These are phyloP conservation scores for Fraxinus dipetala DNA, from an alignment of 305 asterid species.

Conservation along the genomic window DNA sequence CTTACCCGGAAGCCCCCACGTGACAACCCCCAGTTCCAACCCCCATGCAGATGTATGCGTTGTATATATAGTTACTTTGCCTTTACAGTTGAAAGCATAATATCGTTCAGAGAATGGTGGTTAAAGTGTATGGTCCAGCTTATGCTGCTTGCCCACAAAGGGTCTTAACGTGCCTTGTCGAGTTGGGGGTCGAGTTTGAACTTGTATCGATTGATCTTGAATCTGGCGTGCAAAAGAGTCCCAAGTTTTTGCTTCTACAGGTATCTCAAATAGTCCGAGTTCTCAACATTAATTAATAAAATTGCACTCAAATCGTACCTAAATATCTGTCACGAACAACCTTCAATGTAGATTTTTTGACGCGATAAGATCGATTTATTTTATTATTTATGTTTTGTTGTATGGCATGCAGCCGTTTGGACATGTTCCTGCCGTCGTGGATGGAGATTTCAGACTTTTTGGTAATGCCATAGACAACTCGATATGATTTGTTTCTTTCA, in stretches of 20 bases:
- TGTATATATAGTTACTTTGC: background rate
- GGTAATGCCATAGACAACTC: slow-evolving; percentile 39
- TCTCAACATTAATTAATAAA: background rate
- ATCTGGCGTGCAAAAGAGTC: slow-evolving; percentile 53
- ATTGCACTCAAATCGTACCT: background rate
- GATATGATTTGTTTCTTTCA: background rate
- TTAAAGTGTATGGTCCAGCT: slow-evolving; percentile 68
- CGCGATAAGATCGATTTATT: background rate
- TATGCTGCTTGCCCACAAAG: slow-evolving; percentile 78
- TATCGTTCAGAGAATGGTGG: slow-evolving; percentile 43
- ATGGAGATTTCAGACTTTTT: slow-evolving; percentile 68
- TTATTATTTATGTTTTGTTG: background rate
- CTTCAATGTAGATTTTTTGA: background rate
- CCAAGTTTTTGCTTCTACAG: slow-evolving; percentile 54
- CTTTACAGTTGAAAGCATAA: background rate
- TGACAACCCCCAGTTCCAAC: background rate
- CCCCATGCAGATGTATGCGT: background rate
- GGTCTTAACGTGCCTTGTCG: slow-evolving; percentile 65
- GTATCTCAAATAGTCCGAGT: slow-evolving; percentile 22
- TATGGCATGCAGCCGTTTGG: slow-evolving; percentile 73
- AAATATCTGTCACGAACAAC: background rate
- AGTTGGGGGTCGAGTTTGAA: slow-evolving; percentile 60
- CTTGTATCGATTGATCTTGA: slow-evolving; percentile 55
- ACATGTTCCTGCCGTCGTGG: slow-evolving; percentile 78
- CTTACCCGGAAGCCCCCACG: background rate